Evolutionary conservation across 805 yeast species (phyloP).

Genomic region (Suhomyces vadensis): DNA sequence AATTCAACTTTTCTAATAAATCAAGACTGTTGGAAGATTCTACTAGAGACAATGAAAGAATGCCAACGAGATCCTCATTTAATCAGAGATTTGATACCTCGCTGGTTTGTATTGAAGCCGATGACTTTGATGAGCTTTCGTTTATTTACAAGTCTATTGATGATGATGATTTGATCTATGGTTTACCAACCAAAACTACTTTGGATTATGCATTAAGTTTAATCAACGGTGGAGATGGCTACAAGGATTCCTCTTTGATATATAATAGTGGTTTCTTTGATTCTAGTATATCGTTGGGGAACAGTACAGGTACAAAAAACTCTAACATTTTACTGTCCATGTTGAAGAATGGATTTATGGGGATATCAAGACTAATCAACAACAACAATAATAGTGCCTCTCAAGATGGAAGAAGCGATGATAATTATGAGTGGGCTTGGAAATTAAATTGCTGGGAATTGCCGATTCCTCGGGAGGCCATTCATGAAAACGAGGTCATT

Average conservation of each 20-base stretch:
- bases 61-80: background rate
- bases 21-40: background rate
- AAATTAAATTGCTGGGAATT: slow-evolving; percentile 76
- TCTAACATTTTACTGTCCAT: slow-evolving; percentile 38
- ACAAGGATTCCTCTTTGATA: slow-evolving; percentile 35
- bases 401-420: slow-evolving; percentile 12
- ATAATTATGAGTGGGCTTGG: slow-evolving; percentile 67
- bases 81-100: background rate
- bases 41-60: background rate
- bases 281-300: slow-evolving; percentile 26
- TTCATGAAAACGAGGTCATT: slow-evolving; percentile 45
- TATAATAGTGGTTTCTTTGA: slow-evolving; percentile 62
- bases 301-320: slow-evolving; percentile 9
- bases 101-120: slow-evolving; percentile 1
- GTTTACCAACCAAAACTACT: slow-evolving; percentile 60
- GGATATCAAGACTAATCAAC: slow-evolving; percentile 52
- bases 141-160: slow-evolving; percentile 53
- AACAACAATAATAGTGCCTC: slow-evolving; percentile 15
- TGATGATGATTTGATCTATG: slow-evolving; percentile 64
- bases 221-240: slow-evolving; percentile 29
- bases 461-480: slow-evolving; percentile 45
- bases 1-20: background rate
- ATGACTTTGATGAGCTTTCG: slow-evolving; percentile 19
- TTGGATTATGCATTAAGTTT: slow-evolving; percentile 51
- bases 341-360: slow-evolving; percentile 53